Percentiles rank a stretch among this genome's conserved stretches.
phyloP scores from a whole-genome alignment of 2,329 filamentous ascomycete species.

The Fonsecaea pugnacius region DNA sequence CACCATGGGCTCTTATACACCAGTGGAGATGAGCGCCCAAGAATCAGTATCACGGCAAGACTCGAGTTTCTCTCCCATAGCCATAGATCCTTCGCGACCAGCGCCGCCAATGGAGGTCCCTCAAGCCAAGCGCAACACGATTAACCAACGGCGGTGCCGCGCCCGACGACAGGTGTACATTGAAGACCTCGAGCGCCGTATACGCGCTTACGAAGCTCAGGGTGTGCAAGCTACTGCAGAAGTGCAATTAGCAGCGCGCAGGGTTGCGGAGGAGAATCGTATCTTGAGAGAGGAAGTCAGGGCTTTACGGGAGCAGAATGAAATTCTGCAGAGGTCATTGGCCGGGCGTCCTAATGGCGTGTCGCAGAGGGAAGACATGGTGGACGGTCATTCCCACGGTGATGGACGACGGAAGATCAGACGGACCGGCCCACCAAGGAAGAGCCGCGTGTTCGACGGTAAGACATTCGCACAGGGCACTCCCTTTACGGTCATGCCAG shows the following conservation, averaged over 20 bases:
- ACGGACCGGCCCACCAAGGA: not conserved
- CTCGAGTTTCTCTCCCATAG: not conserved
- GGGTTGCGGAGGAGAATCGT: slow-evolving; percentile 71
- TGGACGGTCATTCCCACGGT: not conserved
- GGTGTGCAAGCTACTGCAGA: slow-evolving; percentile 72
- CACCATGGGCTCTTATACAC: not conserved
- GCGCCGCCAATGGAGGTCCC: not conserved
- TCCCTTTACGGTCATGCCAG: not conserved
- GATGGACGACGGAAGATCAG: not conserved
- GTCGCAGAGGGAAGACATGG: not conserved
- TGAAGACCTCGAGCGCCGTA: slow-evolving; percentile 68
- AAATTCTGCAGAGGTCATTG: not conserved
- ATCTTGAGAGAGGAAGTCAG: slow-evolving; percentile 49
- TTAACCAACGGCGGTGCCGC: slow-evolving; percentile 78
- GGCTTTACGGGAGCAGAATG: slow-evolving; percentile 9
- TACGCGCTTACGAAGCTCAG: slow-evolving; percentile 65
- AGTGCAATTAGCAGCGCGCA: slow-evolving; percentile 70
- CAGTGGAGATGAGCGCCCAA: not conserved
- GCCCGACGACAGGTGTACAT: slow-evolving; percentile 75
- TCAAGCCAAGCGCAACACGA: slow-evolving; percentile 62
- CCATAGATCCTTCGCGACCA: not conserved
- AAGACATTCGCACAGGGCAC: not conserved
- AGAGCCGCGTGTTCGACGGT: not conserved
- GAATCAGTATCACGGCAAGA: not conserved
- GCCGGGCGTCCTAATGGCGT: not conserved